Percentiles rank a stretch among this genome's conserved stretches.
Evolutionary conservation across 2,329 filamentous ascomycete species (phyloP).

Genomic region (Fusarium newnesense): DNA sequence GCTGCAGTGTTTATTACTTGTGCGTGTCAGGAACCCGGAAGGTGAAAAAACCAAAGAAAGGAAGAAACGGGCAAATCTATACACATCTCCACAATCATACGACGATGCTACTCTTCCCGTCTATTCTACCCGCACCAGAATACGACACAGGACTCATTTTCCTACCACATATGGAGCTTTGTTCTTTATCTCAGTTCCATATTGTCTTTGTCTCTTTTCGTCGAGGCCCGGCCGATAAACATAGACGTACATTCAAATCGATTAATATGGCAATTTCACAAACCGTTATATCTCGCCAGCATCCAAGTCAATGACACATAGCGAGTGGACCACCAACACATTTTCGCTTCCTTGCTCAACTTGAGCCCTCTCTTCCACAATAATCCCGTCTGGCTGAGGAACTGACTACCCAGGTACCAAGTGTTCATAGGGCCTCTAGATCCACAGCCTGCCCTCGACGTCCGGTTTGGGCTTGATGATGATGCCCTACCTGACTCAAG

Average conservation of each 20-base stretch:
- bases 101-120: slow-evolving; percentile 11
- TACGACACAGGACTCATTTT: slow-evolving; percentile 14
- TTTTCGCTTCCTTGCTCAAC: slow-evolving; percentile 14
- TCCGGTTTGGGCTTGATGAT: slow-evolving; percentile 22
- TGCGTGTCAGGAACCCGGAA: not conserved
- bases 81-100: slow-evolving; percentile 34
- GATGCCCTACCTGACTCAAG: slow-evolving; percentile 32
- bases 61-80: slow-evolving; percentile 1
- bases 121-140: not conserved
- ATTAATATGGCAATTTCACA: not conserved
- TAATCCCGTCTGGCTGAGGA: not conserved
- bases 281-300: not conserved
- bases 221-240: slow-evolving; percentile 5
- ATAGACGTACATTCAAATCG: not conserved
- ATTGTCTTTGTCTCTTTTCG: not conserved
- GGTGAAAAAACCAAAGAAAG: not conserved
- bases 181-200: not conserved
- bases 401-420: not conserved
- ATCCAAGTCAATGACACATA: not conserved
- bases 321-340: not conserved
- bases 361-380: not conserved
- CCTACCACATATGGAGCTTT: not conserved
- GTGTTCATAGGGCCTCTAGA: not conserved
- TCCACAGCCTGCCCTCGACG: slow-evolving; percentile 1
- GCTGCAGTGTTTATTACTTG: not conserved